Percentiles rank a stretch among this genome's conserved stretches.
Conservation (phyloP, 1,284 basidiomycete genomes). For the Trametes pubescens region DNA sequence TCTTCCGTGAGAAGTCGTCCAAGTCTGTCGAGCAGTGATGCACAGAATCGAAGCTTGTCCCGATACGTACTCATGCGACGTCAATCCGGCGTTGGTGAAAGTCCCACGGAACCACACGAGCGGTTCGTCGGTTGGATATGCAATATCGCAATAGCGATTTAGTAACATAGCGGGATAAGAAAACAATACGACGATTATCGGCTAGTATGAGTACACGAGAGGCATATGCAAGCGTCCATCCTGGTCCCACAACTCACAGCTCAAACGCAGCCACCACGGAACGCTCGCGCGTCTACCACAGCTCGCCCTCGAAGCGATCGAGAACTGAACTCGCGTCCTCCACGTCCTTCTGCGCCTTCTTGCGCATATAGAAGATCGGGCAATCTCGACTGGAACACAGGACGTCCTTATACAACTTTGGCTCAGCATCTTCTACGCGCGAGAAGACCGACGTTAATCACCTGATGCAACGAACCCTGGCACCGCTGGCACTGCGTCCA, state of each 20-base stretch:
- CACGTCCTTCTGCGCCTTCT: conserved; percentile 96
- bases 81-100: neutral
- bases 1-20: too few species aligned
- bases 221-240: conserved; percentile 11
- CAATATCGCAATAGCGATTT: neutral
- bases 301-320: conserved; percentile 82
- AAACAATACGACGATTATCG: neutral
- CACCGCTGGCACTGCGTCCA: conserved; percentile 98
- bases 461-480: conserved; percentile 95
- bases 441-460: conserved; percentile 42
- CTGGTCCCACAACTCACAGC: conserved; percentile 2
- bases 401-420: conserved; percentile 79
- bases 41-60: too few species aligned
- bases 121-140: neutral
- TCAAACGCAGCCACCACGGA: neutral
- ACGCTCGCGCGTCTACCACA: conserved; percentile 50
- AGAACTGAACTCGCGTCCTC: conserved; percentile 81
- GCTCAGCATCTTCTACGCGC: neutral
- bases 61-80: too few species aligned
- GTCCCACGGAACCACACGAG: conserved; percentile 7
- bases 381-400: conserved; percentile 97
- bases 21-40: too few species aligned
- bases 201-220: conserved; percentile 16
- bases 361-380: conserved; percentile 97
- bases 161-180: neutral